Conservation (phyloP, 768 basidiomycete genomes). For the Boletus subparvulus region DNA sequence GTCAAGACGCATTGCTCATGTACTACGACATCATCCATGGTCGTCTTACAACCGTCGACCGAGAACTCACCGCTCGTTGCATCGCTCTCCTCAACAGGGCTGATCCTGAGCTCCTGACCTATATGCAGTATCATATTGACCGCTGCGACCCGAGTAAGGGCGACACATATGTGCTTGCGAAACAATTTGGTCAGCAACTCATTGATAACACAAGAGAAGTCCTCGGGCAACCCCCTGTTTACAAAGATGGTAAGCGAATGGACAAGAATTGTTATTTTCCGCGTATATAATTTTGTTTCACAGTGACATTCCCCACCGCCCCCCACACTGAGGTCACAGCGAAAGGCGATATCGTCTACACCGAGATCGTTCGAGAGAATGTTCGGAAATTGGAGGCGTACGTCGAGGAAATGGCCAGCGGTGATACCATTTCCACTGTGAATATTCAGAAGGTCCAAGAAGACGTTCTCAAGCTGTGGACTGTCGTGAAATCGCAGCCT, state of each 20-base stretch:
- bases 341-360: constrained; percentile 93
- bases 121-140: constrained; percentile 96
- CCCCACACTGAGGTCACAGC: constrained; percentile 91
- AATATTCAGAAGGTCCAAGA: constrained; percentile 99
- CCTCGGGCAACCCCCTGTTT: constrained; percentile 79
- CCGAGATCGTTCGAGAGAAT: constrained; percentile 92
- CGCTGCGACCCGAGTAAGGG: constrained; percentile 77
- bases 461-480: constrained; percentile 96
- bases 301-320: constrained; percentile 97
- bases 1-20: constrained; percentile 95
- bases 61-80: constrained; percentile 95
- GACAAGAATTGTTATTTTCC: neutral
- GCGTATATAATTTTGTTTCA: neutral
- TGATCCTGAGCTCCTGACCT: constrained; percentile 84
- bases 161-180: constrained; percentile 91
- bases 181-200: constrained; percentile 94
- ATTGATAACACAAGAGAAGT: constrained; percentile 92
- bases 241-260: constrained; percentile 84
- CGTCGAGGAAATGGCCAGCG: constrained; percentile 97
- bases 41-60: constrained; percentile 88
- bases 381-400: constrained; percentile 98
- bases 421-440: constrained; percentile 80
- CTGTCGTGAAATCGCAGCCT: constrained; percentile 93
- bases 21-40: constrained; percentile 99
- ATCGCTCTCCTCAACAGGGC: constrained; percentile 98